Base-by-base conservation (phyloP, 2,329 filamentous ascomycete species). In the Emmonsiellopsis sp. region DNA sequence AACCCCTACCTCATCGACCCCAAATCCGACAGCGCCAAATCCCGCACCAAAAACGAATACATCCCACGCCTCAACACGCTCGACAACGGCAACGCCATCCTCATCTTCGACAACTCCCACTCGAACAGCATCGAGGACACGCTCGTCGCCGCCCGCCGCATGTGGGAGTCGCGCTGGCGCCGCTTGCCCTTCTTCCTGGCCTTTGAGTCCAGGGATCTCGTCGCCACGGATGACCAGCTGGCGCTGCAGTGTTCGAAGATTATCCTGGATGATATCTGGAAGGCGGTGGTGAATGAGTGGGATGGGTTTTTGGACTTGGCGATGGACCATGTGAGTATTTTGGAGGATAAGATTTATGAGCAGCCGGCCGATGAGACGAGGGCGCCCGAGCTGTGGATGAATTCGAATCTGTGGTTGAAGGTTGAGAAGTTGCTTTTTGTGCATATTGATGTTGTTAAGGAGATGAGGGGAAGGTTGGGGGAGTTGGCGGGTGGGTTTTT, bases 151-250 rank as follows among this genome's bases (percentile, higher is more conserved):
- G 76, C 77, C 3, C 68, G 77, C 11, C 70, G 75, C 44, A 73
- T 78, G 54, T 71, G 76, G 47, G 78, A 80, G 61, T 69, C 69
- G n/a, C 68, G 73, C n/a, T 80, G 78, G 77, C 70, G 76, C 7
- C 67, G 77, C 5, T 62, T 80, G 5, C 75, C 76, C 0, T 78
- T 79, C 57, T 77, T 76, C 54, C 66, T 79, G 0, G 70, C 70
- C 2, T 69, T 70, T 34, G 71, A 74, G 48, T 60, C 59, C 15
- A 59, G 61, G 10, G 71, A 76, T 9, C 66, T 67, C 11, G 57
- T 62, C 37, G 66, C 68, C 1, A 68, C 69, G 44, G 73, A 77
- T 45, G 70, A 74, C 3, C 61, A 64, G 8, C 63, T 79, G 11
- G 71, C 73, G 7, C 63, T 70, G 4, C 72, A 76, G 56, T 79